phyloP scores from a whole-genome alignment of 805 yeast species.

The Blastobotrys chiropterorum region DNA sequence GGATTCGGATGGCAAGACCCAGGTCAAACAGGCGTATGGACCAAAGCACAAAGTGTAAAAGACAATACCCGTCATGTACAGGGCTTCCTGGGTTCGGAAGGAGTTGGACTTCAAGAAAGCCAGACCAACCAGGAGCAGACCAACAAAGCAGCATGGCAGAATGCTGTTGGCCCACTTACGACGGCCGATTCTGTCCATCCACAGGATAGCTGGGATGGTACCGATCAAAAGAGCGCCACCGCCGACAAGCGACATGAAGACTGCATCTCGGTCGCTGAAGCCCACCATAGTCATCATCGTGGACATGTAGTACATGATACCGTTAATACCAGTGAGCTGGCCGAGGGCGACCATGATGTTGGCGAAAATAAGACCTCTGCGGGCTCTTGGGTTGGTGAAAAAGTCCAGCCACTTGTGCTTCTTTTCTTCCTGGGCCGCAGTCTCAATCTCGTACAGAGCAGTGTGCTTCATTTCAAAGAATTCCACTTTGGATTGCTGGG shows the following conservation, averaged over 20 bases:
- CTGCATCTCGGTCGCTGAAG: constrained; percentile 44
- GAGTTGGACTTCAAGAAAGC: constrained; percentile 41
- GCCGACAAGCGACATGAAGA: constrained; percentile 63
- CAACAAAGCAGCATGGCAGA: constrained; percentile 49
- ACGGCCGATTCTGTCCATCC: constrained; percentile 32
- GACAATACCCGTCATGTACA: constrained; percentile 56
- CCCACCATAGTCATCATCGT: constrained; percentile 52
- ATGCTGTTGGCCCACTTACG: constrained; percentile 61
- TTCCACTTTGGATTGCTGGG: constrained; percentile 36
- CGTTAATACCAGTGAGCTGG: constrained; percentile 65
- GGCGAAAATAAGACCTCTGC: constrained; percentile 56
- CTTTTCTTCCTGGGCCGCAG: constrained; percentile 31
- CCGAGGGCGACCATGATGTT: constrained; percentile 45
- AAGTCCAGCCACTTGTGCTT: constrained; percentile 44
- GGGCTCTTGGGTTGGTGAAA: constrained; percentile 49
- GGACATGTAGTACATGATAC: constrained; percentile 59
- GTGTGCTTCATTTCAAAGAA: constrained; percentile 12
- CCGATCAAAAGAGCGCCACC: constrained; percentile 59
- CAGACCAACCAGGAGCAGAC: constrained; percentile 53
- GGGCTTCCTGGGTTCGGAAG: constrained; percentile 49
- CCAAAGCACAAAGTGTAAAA: constrained; percentile 63
- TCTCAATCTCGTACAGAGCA: constrained; percentile 21
- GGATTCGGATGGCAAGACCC: constrained; percentile 66
- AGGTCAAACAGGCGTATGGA: constrained; percentile 57
- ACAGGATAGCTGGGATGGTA: constrained; percentile 54